Evolutionary conservation across 495 filamentous ascomycete species (phyloP), one percentile per base, ranked within the genome.

Genomic region (Penicillium herquei): DNA sequence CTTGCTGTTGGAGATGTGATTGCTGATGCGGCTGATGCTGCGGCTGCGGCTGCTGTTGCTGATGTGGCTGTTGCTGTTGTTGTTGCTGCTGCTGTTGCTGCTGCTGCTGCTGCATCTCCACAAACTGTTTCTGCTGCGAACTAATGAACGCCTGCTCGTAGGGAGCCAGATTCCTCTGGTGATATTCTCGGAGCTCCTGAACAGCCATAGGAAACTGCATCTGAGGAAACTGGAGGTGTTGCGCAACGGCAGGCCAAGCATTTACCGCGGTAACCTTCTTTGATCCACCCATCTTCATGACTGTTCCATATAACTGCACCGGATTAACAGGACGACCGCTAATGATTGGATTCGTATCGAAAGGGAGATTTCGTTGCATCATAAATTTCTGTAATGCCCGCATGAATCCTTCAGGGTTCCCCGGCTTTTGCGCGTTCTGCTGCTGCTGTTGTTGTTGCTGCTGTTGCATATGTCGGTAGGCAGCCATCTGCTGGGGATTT

Each of bases 251-350:
- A 7, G 79, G 77, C 93, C 93, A 98, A 57, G 77, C 72, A 54
- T 88, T 87, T 16, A 77, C 77, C 18, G 75, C 74, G 0, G 82
- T 84, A 7, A 96, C 79, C 57, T 82, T 87, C 67, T 84, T 87
- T 37, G 87, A 96, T 2, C 94, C 94, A 14, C 88, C 87, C 64
- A 88, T 80, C 58, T 86, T 88, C 66, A 86, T 81, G 7, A 96
- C 88, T 1, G 79, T 75, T 39, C 82, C 81, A 73, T 90, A 97
- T 7, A 98, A 79, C 44, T 86, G 83, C 47, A 88, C 78, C 37
- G 95, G 70, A 59, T 86, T 83, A 39, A 97, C 75, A 0, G 77
- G 79, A 26, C 89, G 86, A 42, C 87, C 87, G 31, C 82, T 82
- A 43, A 96, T 82, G 10, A 78, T 68, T 0, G 92, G 91, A 54